Evolutionary conservation across 495 filamentous ascomycete genomes (phyloP), one percentile per base, ranked within the genome.

Genomic region (Penicillium pancosmium): DNA sequence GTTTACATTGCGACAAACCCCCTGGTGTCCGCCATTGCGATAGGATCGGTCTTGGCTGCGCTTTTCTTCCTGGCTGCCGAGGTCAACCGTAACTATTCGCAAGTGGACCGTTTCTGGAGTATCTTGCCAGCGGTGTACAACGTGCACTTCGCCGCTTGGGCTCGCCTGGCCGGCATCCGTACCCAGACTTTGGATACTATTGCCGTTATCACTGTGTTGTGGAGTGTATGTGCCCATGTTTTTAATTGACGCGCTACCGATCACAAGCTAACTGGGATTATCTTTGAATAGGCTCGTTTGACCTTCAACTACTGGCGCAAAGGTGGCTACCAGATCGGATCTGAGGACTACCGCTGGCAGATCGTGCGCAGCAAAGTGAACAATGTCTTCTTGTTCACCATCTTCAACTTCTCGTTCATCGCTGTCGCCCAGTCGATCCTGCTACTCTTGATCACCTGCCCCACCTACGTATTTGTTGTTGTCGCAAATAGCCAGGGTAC

Each of bases 281-380:
- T 43, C 18, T 9, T 9, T 21, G 19, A 38, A 58, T 66, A 91
- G 87, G 57, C 78, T 51, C 89, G 95, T 40, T 77, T 99, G 68
- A 96, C 94, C 3, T 97, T 82, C 83, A 99, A 99, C 75, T 99
- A 96, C 73, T 97, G 90, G 89, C 89, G 95, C 51, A 95, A 91
- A 73, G 95, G 95, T 18, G 95, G 95, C 16, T 99, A 98, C 70
- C 73, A 77, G 23, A 80, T 91, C 57, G 93, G 94, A 31, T 87
- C 85, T 11, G 93, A 99, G 73, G 95, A 99, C 73, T 99, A 99
- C 71, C 84, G 95, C 70, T 97, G 93, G 93, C 59, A 75, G 43
- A 77, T 86, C 16, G 61, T 88, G 36, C 78, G 76, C 54, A 66
- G 78, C 18, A 71, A 80, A 43, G 73, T 84, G 36, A 76, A 76